Conservation (phyloP, 116 monocot genomes). For the Zostera marina region DNA sequence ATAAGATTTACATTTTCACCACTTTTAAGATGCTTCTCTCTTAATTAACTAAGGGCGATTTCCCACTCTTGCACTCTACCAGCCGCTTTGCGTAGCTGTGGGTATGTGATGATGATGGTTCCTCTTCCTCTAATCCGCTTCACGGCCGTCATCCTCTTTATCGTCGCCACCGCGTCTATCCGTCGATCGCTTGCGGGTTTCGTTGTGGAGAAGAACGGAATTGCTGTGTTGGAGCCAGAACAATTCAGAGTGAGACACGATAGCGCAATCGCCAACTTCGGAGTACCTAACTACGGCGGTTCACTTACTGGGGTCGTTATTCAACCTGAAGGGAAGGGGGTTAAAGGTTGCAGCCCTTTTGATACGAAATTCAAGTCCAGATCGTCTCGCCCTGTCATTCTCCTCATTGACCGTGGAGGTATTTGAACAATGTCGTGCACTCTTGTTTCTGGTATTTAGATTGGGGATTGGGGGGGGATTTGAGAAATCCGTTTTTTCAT, state of each 20-base stretch:
- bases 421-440: neutral
- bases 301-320: slow-evolving; percentile 36
- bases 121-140: neutral
- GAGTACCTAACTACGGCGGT: slow-evolving; percentile 46
- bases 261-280: slow-evolving; percentile 51
- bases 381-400: slow-evolving; percentile 55
- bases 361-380: slow-evolving; percentile 35
- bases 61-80: too few relatives aligned
- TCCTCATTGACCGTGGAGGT: slow-evolving; percentile 89
- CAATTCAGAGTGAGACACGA: slow-evolving; percentile 24
- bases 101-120: slow-evolving; percentile 5
- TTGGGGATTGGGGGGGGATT: neutral
- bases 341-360: slow-evolving; percentile 41
- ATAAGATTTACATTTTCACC: too few relatives aligned
- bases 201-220: slow-evolving; percentile 40
- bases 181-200: slow-evolving; percentile 10
- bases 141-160: neutral
- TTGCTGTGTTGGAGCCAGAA: slow-evolving; percentile 33
- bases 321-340: slow-evolving; percentile 30
- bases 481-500: neutral
- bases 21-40: too few relatives aligned
- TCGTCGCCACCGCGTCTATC: neutral
- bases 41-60: too few relatives aligned
- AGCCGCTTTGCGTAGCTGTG: too few relatives aligned
- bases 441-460: neutral